phyloP scores from a whole-genome alignment of 805 yeast species.

The Metschnikowia bowlesiae region DNA sequence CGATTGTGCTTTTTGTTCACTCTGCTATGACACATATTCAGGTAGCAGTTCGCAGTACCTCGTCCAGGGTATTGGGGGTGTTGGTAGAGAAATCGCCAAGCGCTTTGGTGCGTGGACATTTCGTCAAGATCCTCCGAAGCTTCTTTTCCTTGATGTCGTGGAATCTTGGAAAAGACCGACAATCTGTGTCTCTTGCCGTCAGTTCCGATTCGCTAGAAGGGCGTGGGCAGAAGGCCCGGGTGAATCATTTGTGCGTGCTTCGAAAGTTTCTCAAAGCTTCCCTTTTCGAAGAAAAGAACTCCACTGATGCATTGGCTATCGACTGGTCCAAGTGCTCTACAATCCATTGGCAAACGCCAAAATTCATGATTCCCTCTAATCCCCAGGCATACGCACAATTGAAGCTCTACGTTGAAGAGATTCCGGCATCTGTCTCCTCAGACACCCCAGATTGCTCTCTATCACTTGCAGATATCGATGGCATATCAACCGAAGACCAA shows the following conservation, averaged over 20 bases:
- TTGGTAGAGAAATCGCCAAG: constrained; percentile 53
- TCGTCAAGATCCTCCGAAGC: constrained; percentile 64
- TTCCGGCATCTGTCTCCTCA: constrained; percentile 14
- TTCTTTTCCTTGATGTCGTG: constrained; percentile 72
- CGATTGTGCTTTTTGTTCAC: constrained; percentile 67
- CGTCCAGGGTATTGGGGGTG: constrained; percentile 61
- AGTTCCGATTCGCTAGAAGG: constrained; percentile 31
- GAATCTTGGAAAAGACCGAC: constrained; percentile 45
- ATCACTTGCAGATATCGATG: constrained; percentile 36
- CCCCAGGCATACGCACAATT: constrained; percentile 65
- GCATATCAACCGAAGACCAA: constrained; percentile 56
- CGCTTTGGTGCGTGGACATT: constrained; percentile 56
- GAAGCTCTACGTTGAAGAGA: constrained; percentile 50
- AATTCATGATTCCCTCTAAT: constrained; percentile 47
- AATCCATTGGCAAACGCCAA: constrained; percentile 45
- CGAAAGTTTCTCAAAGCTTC: constrained; percentile 44
- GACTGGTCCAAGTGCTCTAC: constrained; percentile 15
- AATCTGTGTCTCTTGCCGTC: constrained; percentile 32
- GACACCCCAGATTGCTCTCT: constrained; percentile 21
- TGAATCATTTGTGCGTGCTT: constrained; percentile 40
- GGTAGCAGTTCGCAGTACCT: constrained; percentile 68
- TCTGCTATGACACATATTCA: constrained; percentile 93
- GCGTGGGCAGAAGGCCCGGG: constrained; percentile 33
- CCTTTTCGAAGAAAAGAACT: constrained; percentile 24
- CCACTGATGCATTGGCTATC: constrained; percentile 12